These are phyloP conservation scores for Dictyostelium brefeldianum DNA, from an alignment of 78 protist species.

Conservation along the genomic window DNA sequence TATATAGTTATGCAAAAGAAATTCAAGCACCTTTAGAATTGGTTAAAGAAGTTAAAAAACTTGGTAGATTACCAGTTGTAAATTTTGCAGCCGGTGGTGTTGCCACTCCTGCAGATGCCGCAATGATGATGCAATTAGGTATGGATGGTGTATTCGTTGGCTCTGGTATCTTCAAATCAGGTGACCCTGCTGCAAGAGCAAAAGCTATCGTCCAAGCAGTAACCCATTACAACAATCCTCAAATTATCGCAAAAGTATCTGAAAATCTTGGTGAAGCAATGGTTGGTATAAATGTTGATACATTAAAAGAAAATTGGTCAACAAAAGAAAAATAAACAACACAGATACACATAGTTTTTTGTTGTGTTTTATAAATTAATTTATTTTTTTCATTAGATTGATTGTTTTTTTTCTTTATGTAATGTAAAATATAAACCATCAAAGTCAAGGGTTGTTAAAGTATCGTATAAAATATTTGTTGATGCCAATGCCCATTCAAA, in stretches of 20 bases:
- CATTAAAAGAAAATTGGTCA: slow-evolving; percentile 57
- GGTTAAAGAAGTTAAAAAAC: slow-evolving; percentile 84
- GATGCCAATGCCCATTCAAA: slow-evolving; percentile 73
- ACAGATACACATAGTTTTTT: no score
- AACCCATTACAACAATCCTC: slow-evolving; percentile 93
- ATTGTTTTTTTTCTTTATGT: slow-evolving; percentile 45
- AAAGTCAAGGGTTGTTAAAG: slow-evolving; percentile 42
- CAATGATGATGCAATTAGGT: slow-evolving; percentile 98
- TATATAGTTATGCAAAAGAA: slow-evolving; percentile 93
- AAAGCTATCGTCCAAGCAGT: slow-evolving; percentile 96
- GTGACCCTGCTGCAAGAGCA: slow-evolving; percentile 95
- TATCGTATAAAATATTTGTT: slow-evolving; percentile 51
- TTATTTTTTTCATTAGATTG: background rate
- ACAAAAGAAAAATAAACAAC: slow-evolving; percentile 53
- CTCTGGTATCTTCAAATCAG: slow-evolving; percentile 96
- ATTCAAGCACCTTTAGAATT: slow-evolving; percentile 94
- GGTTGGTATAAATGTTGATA: slow-evolving; percentile 92
- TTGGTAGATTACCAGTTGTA: slow-evolving; percentile 97
- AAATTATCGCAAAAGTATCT: slow-evolving; percentile 85
- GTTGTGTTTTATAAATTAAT: background rate
- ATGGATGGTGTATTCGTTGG: slow-evolving; percentile 98
- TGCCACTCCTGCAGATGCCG: slow-evolving; percentile 98
- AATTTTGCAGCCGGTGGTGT: slow-evolving; percentile 99
- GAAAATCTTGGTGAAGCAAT: slow-evolving; percentile 92
- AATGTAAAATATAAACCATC: slow-evolving; percentile 63